phyloP scores from a whole-genome alignment of 371 early-diverging fungal species.

The Chytridium lagenaria region DNA sequence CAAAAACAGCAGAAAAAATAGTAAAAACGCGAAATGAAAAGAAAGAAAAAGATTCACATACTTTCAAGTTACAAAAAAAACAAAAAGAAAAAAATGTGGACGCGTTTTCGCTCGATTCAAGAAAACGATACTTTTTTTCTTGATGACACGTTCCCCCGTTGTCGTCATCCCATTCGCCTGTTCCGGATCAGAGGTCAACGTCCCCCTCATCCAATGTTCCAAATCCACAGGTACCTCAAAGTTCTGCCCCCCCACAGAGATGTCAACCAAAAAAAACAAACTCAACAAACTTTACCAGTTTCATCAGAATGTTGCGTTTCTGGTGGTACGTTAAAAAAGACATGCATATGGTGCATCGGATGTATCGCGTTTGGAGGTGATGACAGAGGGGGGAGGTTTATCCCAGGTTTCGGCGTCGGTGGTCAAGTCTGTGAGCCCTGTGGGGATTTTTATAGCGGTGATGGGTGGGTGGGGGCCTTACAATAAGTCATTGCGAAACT shows the following conservation, averaged over 20 bases:
- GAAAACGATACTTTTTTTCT: too few species aligned
- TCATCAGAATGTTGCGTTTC: background rate
- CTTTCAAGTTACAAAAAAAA: background rate
- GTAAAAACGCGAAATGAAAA: background rate
- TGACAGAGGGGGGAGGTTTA: background rate
- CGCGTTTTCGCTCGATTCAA: too few species aligned
- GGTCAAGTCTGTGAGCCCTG: background rate
- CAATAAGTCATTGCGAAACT: background rate
- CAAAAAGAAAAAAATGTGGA: too few species aligned
- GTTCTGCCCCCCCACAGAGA: too few species aligned
- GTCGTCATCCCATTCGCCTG: too few species aligned
- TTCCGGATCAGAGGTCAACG: too few species aligned
- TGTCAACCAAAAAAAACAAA: too few species aligned
- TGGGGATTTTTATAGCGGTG: background rate
- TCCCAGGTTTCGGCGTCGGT: background rate
- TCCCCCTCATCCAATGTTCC: too few species aligned
- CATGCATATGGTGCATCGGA: conserved; percentile 1
- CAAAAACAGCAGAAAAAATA: background rate
- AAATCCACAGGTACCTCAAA: too few species aligned
- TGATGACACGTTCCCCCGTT: too few species aligned
- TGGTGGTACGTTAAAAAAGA: background rate
- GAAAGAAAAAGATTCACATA: background rate
- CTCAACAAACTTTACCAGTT: background rate
- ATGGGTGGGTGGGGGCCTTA: background rate
- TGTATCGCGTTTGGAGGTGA: background rate